A percentile compares a stretch with the other conserved stretches of the same genome.
These are phyloP conservation scores for Aspergillus uvarum DNA, from an alignment of 2,329 filamentous ascomycete genomes.

Conservation along the genomic window DNA sequence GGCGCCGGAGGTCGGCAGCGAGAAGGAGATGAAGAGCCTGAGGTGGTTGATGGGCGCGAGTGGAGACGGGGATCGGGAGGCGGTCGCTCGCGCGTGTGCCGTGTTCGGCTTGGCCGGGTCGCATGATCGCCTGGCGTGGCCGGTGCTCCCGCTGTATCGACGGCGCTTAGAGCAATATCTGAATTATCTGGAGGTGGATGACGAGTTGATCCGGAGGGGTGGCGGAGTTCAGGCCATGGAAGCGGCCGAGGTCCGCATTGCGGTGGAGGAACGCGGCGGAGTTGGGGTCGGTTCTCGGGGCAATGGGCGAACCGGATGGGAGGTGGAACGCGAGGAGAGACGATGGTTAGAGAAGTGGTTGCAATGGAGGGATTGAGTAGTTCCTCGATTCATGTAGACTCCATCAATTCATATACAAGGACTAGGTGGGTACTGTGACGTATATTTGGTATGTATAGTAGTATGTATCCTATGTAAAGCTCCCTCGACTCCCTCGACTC, in stretches of 20 bases:
- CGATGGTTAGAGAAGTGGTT: slow-evolving; percentile 42
- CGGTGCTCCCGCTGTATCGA: slow-evolving; percentile 49
- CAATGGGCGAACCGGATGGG: slow-evolving; percentile 18
- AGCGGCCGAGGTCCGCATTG: slow-evolving; percentile 65
- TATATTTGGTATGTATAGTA: no score
- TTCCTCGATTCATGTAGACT: not conserved
- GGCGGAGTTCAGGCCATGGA: slow-evolving; percentile 62
- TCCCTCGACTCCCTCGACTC: no score
- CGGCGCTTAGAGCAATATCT: slow-evolving; percentile 56
- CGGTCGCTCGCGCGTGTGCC: slow-evolving; percentile 34
- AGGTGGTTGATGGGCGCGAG: slow-evolving; percentile 21
- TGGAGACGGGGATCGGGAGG: slow-evolving; percentile 23
- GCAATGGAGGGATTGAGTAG: slow-evolving; percentile 10
- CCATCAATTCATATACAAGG: not conserved
- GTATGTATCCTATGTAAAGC: no score
- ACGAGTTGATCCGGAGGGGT: slow-evolving; percentile 62
- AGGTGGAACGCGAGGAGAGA: slow-evolving; percentile 33
- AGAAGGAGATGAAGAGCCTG: slow-evolving; percentile 33
- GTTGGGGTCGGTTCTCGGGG: slow-evolving; percentile 28
- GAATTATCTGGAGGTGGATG: slow-evolving; percentile 68
- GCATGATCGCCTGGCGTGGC: slow-evolving; percentile 45
- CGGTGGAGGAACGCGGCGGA: slow-evolving; percentile 67
- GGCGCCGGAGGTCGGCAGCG: slow-evolving; percentile 16
- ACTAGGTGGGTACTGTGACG: no score
- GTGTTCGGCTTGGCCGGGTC: slow-evolving; percentile 34